Evolutionary conservation across 1,139 yeast species (phyloP).

Genomic region (Zygosaccharomyces sapae): DNA sequence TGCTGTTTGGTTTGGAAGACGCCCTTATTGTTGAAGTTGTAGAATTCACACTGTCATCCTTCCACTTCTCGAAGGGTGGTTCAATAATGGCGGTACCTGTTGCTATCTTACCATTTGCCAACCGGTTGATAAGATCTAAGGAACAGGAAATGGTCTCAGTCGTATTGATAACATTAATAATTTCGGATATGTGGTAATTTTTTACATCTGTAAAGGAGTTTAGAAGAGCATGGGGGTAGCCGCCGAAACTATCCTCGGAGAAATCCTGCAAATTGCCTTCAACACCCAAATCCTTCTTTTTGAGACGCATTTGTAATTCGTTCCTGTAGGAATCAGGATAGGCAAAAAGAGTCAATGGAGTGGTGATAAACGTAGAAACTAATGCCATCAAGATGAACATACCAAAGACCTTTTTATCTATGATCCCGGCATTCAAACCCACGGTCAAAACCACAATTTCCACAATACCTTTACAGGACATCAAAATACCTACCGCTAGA

Average conservation of each 20-base stretch:
- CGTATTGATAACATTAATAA: slow-evolving; percentile 26
- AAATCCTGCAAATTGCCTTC: slow-evolving; percentile 38
- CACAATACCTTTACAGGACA: slow-evolving; percentile 86
- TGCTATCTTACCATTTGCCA: slow-evolving; percentile 22
- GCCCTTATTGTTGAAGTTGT: slow-evolving; percentile 20
- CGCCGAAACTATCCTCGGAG: slow-evolving; percentile 36
- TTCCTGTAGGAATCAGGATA: slow-evolving; percentile 63
- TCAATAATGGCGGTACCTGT: slow-evolving; percentile 11
- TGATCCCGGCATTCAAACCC: slow-evolving; percentile 67
- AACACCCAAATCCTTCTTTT: slow-evolving; percentile 31
- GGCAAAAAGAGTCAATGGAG: slow-evolving; percentile 58
- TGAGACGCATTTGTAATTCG: slow-evolving; percentile 38
- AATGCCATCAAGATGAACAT: slow-evolving; percentile 83
- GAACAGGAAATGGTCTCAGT: slow-evolving; percentile 30
- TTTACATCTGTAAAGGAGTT: slow-evolving; percentile 32
- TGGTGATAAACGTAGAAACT: slow-evolving; percentile 66
- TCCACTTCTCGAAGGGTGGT: slow-evolving; percentile 6
- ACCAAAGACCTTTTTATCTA: slow-evolving; percentile 59
- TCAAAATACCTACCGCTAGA: slow-evolving; percentile 69
- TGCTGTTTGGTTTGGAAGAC: slow-evolving; percentile 17
- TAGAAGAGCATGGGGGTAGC: slow-evolving; percentile 9
- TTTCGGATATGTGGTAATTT: slow-evolving; percentile 21
- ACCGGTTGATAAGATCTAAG: slow-evolving; percentile 26
- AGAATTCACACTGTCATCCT: slow-evolving; percentile 19
- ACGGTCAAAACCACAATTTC: slow-evolving; percentile 73